Base-by-base conservation (phyloP, 2,329 filamentous ascomycete genomes). In the Cercospora zeae-maydis region DNA sequence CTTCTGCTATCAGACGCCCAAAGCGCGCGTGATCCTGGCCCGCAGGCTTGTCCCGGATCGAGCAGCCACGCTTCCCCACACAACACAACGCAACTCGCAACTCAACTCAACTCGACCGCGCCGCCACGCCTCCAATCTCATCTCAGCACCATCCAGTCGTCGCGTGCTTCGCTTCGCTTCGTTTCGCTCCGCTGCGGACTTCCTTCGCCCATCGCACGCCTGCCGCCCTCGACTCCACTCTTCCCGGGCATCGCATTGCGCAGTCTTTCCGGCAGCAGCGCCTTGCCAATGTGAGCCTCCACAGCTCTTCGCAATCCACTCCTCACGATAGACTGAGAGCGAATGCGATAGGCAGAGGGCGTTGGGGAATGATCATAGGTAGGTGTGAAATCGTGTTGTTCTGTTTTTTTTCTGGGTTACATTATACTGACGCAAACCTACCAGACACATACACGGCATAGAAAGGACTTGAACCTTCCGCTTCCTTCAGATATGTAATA, bases 341-440 rank as follows among this genome's bases (percentile, higher is more conserved):
- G 47, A 14, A 52, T 52, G 47, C 47, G 30, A 21, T 30, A 52
- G 16, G 39, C 39, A 52, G 24, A 3, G 24, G 30, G 64, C 58
- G 56, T 59, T 62, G 65, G 70, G 68, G 63, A 60, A 73, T 73
- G 71, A 68, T 66, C 67, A 71, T 71, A 71, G 67, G 71, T 73
- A 21, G 24, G 24, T 24, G n/a, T 24, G 13, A 30, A 30, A 24
- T 33, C 47, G 27, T 52, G 47, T 33, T 51, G 21, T 27, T 27
- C 6, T 3, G 24, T 27, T 6, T 27, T 27, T 27, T 3, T 27
- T 27, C 24, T 6, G 6, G 24, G 6, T 3, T 27, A 27, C 3
- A 21, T n/a, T 14, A 52, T 30, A 24, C 47, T 52, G 47, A 52
- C 47, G 24, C 2, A 33, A 13, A 33, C 47, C 7, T 11, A n/a